Percentiles rank a stretch among this genome's conserved stretches.
These are phyloP conservation scores for Phytophthora cactorum DNA, from an alignment of 352 stramenopile genomes.

Conservation along the genomic window DNA sequence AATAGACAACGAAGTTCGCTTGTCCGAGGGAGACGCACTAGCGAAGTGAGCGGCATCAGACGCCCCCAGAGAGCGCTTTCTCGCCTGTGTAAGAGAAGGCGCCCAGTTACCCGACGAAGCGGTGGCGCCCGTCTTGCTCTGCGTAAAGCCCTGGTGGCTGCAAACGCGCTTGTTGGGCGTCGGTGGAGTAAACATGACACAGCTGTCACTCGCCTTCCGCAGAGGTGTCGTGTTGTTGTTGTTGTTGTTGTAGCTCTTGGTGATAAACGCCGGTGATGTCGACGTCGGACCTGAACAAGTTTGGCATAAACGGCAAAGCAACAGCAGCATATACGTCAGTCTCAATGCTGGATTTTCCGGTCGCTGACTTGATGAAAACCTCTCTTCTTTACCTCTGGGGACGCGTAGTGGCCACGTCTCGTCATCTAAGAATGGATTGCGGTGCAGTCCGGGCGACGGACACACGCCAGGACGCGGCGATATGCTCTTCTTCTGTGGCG, in stretches of 20 bases:
- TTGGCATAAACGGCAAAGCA: slow-evolving; percentile 26
- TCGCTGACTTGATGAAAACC: slow-evolving; percentile 12
- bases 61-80: slow-evolving; percentile 35
- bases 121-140: slow-evolving; percentile 35
- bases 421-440: slow-evolving; percentile 36
- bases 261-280: slow-evolving; percentile 26
- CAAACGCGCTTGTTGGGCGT: slow-evolving; percentile 49
- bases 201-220: slow-evolving; percentile 17
- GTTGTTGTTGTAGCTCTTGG: slow-evolving; percentile 35
- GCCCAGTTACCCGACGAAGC: slow-evolving; percentile 24
- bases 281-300: slow-evolving; percentile 33
- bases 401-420: slow-evolving; percentile 25
- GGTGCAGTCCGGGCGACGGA: slow-evolving; percentile 27
- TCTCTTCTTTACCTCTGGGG: slow-evolving; percentile 31
- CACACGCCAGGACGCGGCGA: slow-evolving; percentile 36
- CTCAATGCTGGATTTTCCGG: slow-evolving; percentile 30
- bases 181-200: slow-evolving; percentile 39
- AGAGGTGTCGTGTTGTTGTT: slow-evolving; percentile 30
- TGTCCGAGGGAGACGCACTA: slow-evolving; percentile 34
- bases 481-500: slow-evolving; percentile 40
- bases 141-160: slow-evolving; percentile 39
- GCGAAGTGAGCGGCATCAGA: slow-evolving; percentile 33
- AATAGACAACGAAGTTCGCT: slow-evolving; percentile 34
- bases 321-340: slow-evolving; percentile 23
- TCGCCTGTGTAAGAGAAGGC: slow-evolving; percentile 33